These are phyloP conservation scores for Centella asiatica DNA, from an alignment of 129 eudicot genomes.

Conservation along the genomic window DNA sequence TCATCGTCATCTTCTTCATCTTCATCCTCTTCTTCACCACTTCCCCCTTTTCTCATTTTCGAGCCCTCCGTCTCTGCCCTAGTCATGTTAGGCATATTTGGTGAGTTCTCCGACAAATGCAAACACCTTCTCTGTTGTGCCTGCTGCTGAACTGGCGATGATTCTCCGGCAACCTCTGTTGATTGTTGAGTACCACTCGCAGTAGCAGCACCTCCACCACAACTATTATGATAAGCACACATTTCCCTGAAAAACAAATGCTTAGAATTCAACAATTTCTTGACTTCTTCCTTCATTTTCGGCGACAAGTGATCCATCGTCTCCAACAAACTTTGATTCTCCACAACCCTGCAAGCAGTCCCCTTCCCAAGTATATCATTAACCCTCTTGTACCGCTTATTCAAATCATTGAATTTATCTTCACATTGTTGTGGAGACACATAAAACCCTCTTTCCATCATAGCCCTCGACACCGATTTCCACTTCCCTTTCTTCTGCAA, in stretches of 20 bases:
- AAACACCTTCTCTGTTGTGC: constrained; percentile 22
- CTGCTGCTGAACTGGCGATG: constrained; percentile 4
- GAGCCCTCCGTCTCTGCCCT: constrained; percentile 20
- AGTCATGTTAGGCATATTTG: constrained; percentile 8
- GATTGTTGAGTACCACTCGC: constrained; percentile 5
- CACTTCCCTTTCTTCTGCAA: constrained; percentile 96
- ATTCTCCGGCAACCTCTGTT: constrained; percentile 24
- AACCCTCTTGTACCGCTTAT: constrained; percentile 91
- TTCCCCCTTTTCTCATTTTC: constrained; percentile 18
- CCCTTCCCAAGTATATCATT: constrained; percentile 84
- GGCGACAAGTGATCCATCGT: constrained; percentile 59
- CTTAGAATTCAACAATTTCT: constrained; percentile 76
- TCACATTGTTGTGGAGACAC: constrained; percentile 98
- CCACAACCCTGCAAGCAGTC: constrained; percentile 80
- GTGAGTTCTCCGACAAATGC: constrained; percentile 32
- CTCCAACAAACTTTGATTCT: constrained; percentile 72
- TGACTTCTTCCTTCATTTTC: constrained; percentile 77
- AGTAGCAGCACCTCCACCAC: constrained; percentile 27
- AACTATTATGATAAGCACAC: constrained; percentile 90
- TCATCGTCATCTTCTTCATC: constrained; percentile 30
- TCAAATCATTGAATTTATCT: constrained; percentile 86
- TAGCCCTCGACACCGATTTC: constrained; percentile 90
- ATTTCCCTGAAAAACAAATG: constrained; percentile 90
- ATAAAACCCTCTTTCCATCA: constrained; percentile 87
- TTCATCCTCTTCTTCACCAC: constrained; percentile 18